Conservation (phyloP, 345 rosid species). For the Salix udensis region DNA sequence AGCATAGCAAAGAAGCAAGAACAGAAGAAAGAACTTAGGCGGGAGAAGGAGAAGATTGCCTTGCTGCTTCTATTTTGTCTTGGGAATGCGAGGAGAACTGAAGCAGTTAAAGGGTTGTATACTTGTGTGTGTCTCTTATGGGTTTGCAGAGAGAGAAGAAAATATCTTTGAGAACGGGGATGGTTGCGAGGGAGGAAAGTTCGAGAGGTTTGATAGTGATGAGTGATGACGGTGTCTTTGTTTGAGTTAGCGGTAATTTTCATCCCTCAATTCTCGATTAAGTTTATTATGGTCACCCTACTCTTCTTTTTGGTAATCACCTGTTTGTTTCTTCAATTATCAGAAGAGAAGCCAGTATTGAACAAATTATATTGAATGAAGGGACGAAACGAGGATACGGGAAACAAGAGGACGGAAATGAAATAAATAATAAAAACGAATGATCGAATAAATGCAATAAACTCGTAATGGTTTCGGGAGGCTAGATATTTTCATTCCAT, state of each 20-base stretch:
- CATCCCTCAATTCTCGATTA: too few relatives aligned
- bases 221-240: not conserved
- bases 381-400: not conserved
- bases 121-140: not conserved
- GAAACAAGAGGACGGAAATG: not conserved
- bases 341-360: too few relatives aligned
- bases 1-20: not conserved
- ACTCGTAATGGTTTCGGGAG: not conserved
- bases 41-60: not conserved
- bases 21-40: not conserved
- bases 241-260: too few relatives aligned
- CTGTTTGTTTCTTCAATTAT: too few relatives aligned
- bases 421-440: rapidly evolving
- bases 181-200: conserved; percentile 25
- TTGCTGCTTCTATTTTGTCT: not conserved
- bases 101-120: not conserved
- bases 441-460: not conserved
- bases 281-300: too few relatives aligned
- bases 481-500: conserved; percentile 37
- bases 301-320: too few relatives aligned
- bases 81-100: not conserved
- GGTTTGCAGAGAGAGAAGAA: conserved; percentile 13
- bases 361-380: too few relatives aligned
- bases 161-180: conserved; percentile 31
- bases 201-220: conserved; percentile 36